Base-by-base conservation (phyloP, 371 early-diverging fungal genomes). In the Apophysomyces variabilis region DNA sequence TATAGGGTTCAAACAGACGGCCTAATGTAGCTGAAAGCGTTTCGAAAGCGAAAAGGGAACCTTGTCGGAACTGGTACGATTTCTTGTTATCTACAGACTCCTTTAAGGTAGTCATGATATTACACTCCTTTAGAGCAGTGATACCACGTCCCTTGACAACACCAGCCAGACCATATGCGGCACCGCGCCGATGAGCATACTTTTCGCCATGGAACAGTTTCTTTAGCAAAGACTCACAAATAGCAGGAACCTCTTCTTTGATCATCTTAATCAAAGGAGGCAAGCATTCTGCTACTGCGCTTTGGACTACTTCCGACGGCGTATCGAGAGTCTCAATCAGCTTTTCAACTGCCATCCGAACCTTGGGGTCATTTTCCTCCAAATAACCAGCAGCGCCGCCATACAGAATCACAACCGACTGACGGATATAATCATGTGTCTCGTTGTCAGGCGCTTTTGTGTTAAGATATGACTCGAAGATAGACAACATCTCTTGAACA, bases 91-190 rank as follows among this genome's bases (percentile, higher is more conserved):
- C 94, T 66, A 93, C 85, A 7, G 94, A 93, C 9, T 89, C 91
- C 74, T 93, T 92, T 71, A 99, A 82, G 4, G 83, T 75, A 26
- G 83, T 78, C 87, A 98, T 93, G 54, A 99, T 85, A 47, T 84
- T 78, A 76, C 82, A 94, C 65, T 92, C 93, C 76, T 95, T 95
- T 32, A 99, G 77, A 5, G 93, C 84, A 16, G 88, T 81, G 46
- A 96, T 92, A 66, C 99, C 99, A 38, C 90, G 85, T 6, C 97
- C 99, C 75, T 96, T 95, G 63, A 96, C 90, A 21, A 97, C 85
- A 57, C 97, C 99, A n/a, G 98, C 96, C 56, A 98, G 76, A 65
- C 98, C 99, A 73, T 93, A 99, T 3, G 99, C 99, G 16, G 95
- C 95, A 58, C 99, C 99, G 45, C 97, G 92, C 16, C 98, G 90